phyloP scores from a whole-genome alignment of 495 filamentous ascomycete species.

The Oleoguttula mirabilis region DNA sequence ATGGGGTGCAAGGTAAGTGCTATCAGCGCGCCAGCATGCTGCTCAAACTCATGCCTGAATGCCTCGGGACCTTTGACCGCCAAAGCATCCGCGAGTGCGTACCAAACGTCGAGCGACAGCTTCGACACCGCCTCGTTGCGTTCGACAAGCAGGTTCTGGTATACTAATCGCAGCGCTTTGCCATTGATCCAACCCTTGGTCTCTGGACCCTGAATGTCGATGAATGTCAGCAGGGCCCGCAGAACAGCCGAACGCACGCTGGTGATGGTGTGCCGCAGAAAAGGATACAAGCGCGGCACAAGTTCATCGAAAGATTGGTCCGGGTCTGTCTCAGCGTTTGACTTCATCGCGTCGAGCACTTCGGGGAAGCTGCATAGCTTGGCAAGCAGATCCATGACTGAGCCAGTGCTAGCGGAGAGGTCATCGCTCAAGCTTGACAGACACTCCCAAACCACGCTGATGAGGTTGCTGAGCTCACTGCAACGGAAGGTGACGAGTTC shows the following conservation, averaged over 20 bases:
- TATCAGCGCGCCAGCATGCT: slow-evolving; percentile 65
- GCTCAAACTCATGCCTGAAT: slow-evolving; percentile 52
- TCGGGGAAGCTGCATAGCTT: slow-evolving; percentile 90
- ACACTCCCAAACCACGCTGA: slow-evolving; percentile 94
- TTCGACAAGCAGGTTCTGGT: slow-evolving; percentile 91
- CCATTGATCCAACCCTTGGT: slow-evolving; percentile 89
- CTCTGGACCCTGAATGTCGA: slow-evolving; percentile 68
- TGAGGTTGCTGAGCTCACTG: slow-evolving; percentile 60
- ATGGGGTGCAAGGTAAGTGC: slow-evolving; percentile 76
- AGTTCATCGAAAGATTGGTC: slow-evolving; percentile 82
- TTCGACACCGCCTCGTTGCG: slow-evolving; percentile 66
- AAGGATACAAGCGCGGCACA: slow-evolving; percentile 89
- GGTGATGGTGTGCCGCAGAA: slow-evolving; percentile 92
- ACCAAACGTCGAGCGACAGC: slow-evolving; percentile 79
- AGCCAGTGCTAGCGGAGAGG: slow-evolving; percentile 90
- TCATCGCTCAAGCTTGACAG: slow-evolving; percentile 91
- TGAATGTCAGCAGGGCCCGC: slow-evolving; percentile 82
- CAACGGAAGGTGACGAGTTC: slow-evolving; percentile 82
- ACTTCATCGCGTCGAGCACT: slow-evolving; percentile 87
- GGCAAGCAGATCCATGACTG: slow-evolving; percentile 93
- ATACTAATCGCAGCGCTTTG: slow-evolving; percentile 74
- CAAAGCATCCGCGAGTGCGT: slow-evolving; percentile 58
- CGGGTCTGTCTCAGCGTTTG: slow-evolving; percentile 67
- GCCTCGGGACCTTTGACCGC: slow-evolving; percentile 41
- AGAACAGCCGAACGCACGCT: slow-evolving; percentile 87